phyloP scores from a whole-genome alignment of 345 rosid genomes.

The Brassica juncea region DNA sequence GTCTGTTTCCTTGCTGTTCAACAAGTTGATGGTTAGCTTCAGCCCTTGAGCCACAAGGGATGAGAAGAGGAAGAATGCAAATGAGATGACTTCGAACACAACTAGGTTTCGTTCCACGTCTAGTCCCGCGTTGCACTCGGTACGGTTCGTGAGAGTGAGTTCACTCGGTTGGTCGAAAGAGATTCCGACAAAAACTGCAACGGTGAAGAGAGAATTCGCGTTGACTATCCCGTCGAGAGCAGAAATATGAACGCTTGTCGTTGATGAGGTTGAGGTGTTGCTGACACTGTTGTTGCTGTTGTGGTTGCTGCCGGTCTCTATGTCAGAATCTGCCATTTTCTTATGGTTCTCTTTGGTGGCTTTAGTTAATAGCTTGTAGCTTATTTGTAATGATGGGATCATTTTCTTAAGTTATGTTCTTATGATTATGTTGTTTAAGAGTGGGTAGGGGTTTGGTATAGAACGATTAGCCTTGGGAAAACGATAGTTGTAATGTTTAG shows the following conservation, averaged over 20 bases:
- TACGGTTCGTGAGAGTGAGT: slow-evolving; percentile 17
- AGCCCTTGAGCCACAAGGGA: slow-evolving; percentile 42
- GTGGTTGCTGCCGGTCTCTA: slow-evolving; percentile 25
- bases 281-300: background rate
- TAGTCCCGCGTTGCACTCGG: slow-evolving; percentile 34
- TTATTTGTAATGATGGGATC: slow-evolving; percentile 2
- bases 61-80: slow-evolving; percentile 40
- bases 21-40: slow-evolving; percentile 32
- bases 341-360: background rate
- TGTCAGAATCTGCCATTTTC: slow-evolving; percentile 36
- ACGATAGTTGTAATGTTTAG: background rate
- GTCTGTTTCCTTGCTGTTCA: slow-evolving; percentile 34
- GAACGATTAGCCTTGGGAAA: slow-evolving; percentile 26
- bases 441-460: slow-evolving; percentile 35
- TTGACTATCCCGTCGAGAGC: slow-evolving; percentile 38
- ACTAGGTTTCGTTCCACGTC: slow-evolving; percentile 36
- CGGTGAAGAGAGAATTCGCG: slow-evolving; percentile 39
- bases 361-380: background rate
- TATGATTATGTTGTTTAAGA: slow-evolving; percentile 24
- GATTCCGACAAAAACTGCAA: slow-evolving; percentile 39
- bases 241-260: slow-evolving; percentile 38
- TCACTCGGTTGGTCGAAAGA: slow-evolving; percentile 26
- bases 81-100: slow-evolving; percentile 39
- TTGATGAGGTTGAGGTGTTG: slow-evolving; percentile 1
- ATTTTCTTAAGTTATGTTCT: slow-evolving; percentile 1